phyloP scores from a whole-genome alignment of 768 basidiomycete species.

The Suillus tomentosus region DNA sequence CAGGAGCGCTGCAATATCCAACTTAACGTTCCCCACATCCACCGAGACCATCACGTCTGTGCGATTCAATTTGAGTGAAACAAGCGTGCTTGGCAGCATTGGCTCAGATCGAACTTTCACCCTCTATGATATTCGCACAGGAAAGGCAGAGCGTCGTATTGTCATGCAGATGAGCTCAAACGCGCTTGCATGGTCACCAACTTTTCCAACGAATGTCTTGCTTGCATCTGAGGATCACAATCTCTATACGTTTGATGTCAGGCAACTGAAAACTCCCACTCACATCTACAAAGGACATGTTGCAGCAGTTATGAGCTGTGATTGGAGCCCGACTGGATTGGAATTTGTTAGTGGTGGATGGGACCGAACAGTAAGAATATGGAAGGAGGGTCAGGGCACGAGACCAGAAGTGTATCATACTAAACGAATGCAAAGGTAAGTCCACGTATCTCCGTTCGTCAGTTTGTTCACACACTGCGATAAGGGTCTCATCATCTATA shows the following conservation, averaged over 20 bases:
- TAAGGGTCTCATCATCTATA: slow-evolving; percentile 82
- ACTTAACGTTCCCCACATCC: slow-evolving; percentile 83
- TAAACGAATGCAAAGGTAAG: slow-evolving; percentile 96
- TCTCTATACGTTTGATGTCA: slow-evolving; percentile 95
- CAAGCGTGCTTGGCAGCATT: slow-evolving; percentile 91
- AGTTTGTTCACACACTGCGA: background rate
- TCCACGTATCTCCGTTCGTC: background rate
- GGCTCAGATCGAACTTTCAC: slow-evolving; percentile 96
- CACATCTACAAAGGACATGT: slow-evolving; percentile 98
- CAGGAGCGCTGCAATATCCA: slow-evolving; percentile 84
- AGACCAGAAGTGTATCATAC: slow-evolving; percentile 93
- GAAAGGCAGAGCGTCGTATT: slow-evolving; percentile 89
- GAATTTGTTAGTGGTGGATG: slow-evolving; percentile 97
- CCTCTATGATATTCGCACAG: slow-evolving; percentile 94
- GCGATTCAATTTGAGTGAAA: slow-evolving; percentile 92
- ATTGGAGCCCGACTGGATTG: slow-evolving; percentile 95
- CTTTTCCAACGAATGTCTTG: slow-evolving; percentile 87
- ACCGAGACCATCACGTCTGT: slow-evolving; percentile 88
- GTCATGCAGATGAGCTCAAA: slow-evolving; percentile 96
- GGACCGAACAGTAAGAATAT: slow-evolving; percentile 93
- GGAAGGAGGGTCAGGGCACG: slow-evolving; percentile 84
- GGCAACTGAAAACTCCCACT: slow-evolving; percentile 76
- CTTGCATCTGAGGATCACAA: slow-evolving; percentile 99
- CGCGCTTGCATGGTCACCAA: slow-evolving; percentile 92
- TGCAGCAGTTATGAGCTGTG: slow-evolving; percentile 93